Conservation (phyloP, 192 early-diverging fungal species). For the Coemansia sp. region DNA sequence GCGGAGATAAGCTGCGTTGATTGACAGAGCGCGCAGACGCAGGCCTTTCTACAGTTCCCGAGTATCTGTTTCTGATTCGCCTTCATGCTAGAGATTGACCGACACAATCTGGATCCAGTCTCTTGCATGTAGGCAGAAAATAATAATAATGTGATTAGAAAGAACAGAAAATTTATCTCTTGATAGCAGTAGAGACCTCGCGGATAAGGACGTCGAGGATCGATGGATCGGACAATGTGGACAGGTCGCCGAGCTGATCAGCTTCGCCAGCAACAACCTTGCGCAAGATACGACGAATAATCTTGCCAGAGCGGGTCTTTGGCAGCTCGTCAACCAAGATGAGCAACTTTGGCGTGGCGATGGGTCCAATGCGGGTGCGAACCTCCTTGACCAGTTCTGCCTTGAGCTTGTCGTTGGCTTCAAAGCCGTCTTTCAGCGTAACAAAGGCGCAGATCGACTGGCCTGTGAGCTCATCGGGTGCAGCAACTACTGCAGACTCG, state of each 20-base stretch:
- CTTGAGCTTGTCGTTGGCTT: constrained; percentile 51
- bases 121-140: background rate
- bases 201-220: constrained; percentile 59
- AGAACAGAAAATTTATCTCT: background rate
- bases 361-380: constrained; percentile 88
- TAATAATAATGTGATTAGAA: too few relatives aligned
- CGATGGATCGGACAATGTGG: constrained; percentile 81
- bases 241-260: constrained; percentile 84
- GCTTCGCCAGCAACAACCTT: constrained; percentile 88
- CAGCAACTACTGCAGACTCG: constrained; percentile 89
- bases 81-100: background rate
- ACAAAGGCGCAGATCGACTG: constrained; percentile 88
- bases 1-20: too few relatives aligned
- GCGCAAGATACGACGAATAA: constrained; percentile 93
- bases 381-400: constrained; percentile 74
- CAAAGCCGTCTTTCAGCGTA: constrained; percentile 70
- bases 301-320: constrained; percentile 95
- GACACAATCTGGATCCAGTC: background rate
- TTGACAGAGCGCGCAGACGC: background rate
- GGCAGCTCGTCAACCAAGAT: constrained; percentile 86
- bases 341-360: constrained; percentile 87
- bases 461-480: constrained; percentile 86
- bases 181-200: constrained; percentile 34
- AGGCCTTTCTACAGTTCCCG: background rate
- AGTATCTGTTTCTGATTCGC: background rate